phyloP scores from a whole-genome alignment of 352 stramenopile species.

The Globisporangium irregulare region DNA sequence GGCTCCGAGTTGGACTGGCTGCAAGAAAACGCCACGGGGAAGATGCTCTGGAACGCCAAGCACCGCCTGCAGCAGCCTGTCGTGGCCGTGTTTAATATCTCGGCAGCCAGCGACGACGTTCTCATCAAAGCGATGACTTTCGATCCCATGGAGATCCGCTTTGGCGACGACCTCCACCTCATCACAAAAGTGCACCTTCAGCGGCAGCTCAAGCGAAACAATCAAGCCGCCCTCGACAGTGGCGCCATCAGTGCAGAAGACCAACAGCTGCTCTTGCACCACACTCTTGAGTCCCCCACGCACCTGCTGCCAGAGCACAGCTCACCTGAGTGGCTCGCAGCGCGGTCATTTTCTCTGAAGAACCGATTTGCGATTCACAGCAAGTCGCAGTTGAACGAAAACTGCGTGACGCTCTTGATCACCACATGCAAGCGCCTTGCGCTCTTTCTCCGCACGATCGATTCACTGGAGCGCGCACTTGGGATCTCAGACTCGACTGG shows the following conservation, averaged over 20 bases:
- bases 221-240: not conserved
- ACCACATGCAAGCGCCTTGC: conserved; percentile 60
- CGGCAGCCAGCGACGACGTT: not conserved
- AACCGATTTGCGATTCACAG: conserved; percentile 3
- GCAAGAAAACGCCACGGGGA: conserved; percentile 26
- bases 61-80: conserved; percentile 19
- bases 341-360: conserved; percentile 11
- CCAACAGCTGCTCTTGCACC: not conserved
- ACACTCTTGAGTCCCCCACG: not conserved
- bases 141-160: conserved; percentile 26
- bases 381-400: not conserved
- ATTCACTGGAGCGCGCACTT: conserved; percentile 20
- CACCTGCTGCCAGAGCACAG: conserved; percentile 17
- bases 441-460: conserved; percentile 41
- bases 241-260: not conserved
- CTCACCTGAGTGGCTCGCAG: conserved; percentile 21
- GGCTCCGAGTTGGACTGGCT: conserved; percentile 25
- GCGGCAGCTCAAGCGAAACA: conserved; percentile 5
- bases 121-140: not conserved
- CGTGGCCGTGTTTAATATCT: conserved; percentile 15
- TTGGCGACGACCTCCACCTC: conserved; percentile 42
- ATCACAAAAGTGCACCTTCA: conserved; percentile 22
- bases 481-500: conserved; percentile 1
- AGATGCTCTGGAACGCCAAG: conserved; percentile 37
- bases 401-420: conserved; percentile 42